A percentile compares a stretch with the other conserved stretches of the same genome.
phyloP scores from a whole-genome alignment of 192 early-diverging fungal genomes.

The Lunasporangiospora selenospora region DNA sequence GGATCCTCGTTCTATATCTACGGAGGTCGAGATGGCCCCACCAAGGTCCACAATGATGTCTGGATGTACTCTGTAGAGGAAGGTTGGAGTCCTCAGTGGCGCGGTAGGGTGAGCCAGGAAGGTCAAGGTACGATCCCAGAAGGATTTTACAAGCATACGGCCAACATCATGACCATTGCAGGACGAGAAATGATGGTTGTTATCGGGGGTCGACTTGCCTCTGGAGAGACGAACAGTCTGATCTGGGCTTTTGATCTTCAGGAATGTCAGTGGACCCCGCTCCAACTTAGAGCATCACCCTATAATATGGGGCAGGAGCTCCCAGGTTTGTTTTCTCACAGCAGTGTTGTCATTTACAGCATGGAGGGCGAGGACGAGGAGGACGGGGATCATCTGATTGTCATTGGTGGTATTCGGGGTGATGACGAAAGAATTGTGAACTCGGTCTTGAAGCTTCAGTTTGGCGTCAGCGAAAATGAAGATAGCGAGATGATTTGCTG shows the following conservation, averaged over 20 bases:
- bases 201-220: slow-evolving; percentile 18
- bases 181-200: slow-evolving; percentile 43
- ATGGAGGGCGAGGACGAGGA: background rate
- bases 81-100: slow-evolving; percentile 28
- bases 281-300: no score
- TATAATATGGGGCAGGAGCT: background rate
- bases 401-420: slow-evolving; percentile 37
- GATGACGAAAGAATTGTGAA: slow-evolving; percentile 19
- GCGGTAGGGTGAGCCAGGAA: slow-evolving; percentile 11
- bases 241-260: slow-evolving; percentile 35
- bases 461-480: slow-evolving; percentile 6
- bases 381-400: slow-evolving; percentile 3
- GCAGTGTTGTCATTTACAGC: slow-evolving; percentile 24
- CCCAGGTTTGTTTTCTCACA: slow-evolving; percentile 24
- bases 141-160: slow-evolving; percentile 37
- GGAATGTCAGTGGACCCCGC: slow-evolving; percentile 28
- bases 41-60: slow-evolving; percentile 41
- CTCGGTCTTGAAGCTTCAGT: slow-evolving; percentile 8
- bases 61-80: slow-evolving; percentile 23
- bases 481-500: background rate
- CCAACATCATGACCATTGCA: slow-evolving; percentile 35
- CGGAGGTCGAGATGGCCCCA: slow-evolving; percentile 39
- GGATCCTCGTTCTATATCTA: slow-evolving; percentile 27
- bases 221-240: slow-evolving; percentile 18
- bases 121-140: slow-evolving; percentile 5